Percentiles rank a stretch among this genome's conserved stretches.
Conservation (phyloP, 2,329 filamentous ascomycete species). For the Ceratocystis smalleyi region DNA sequence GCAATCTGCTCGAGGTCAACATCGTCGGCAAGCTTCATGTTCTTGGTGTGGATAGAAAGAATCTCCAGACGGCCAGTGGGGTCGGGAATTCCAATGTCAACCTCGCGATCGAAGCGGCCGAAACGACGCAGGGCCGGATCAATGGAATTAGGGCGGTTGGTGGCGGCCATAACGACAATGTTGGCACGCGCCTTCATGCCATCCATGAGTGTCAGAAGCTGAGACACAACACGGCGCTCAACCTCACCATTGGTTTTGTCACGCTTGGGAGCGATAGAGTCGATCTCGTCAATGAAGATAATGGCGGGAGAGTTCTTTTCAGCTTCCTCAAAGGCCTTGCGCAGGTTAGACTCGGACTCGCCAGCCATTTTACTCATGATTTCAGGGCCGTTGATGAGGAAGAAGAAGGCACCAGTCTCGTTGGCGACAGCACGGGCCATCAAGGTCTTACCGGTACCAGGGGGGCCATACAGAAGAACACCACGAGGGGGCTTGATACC, state of each 20-base stretch:
- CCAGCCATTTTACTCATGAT: constrained; percentile 99
- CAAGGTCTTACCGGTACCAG: constrained; percentile 97
- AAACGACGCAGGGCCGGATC: constrained; percentile 95
- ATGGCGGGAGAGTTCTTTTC: constrained; percentile 99
- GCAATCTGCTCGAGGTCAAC: constrained; percentile 95
- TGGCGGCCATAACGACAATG: constrained; percentile 97
- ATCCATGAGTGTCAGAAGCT: constrained; percentile 95
- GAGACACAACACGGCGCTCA: constrained; percentile 94
- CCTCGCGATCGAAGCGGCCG: constrained; percentile 96
- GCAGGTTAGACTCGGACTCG: constrained; percentile 94
- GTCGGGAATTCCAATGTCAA: constrained; percentile 95
- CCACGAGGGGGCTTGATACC: constrained; percentile 98
- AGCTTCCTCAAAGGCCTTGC: constrained; percentile 98
- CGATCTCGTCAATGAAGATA: constrained; percentile 99
- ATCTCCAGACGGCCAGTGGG: constrained; percentile 97
- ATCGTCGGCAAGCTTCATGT: constrained; percentile 97
- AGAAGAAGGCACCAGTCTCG: constrained; percentile 98
- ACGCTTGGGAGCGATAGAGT: constrained; percentile 97
- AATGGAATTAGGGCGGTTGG: constrained; percentile 96
- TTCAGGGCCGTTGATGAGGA: constrained; percentile 96
- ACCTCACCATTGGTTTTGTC: constrained; percentile 99
- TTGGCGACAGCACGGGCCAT: constrained; percentile 98
- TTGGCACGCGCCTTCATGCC: constrained; percentile 99
- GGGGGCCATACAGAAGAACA: constrained; percentile 91
- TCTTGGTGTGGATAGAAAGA: constrained; percentile 98